A percentile compares a stretch with the other conserved stretches of the same genome.
Conservation (phyloP, 768 basidiomycete genomes). For the Agrocybe praecox region DNA sequence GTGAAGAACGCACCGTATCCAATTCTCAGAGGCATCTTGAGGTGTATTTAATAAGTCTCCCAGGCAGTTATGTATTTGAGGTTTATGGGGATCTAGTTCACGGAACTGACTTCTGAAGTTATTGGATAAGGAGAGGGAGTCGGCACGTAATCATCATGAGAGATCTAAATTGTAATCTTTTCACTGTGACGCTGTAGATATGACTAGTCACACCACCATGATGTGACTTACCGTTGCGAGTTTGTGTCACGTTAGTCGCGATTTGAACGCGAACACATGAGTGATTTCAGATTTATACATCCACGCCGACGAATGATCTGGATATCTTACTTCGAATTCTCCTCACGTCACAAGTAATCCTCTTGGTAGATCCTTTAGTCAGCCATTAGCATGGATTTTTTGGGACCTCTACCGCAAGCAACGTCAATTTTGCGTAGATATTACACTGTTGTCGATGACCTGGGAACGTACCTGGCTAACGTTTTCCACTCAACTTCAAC, state of each 20-base stretch:
- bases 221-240: neutral
- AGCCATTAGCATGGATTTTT: constrained; percentile 1
- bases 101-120: too few relatives aligned
- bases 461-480: constrained; percentile 40
- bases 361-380: too few relatives aligned
- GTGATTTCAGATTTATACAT: too few relatives aligned
- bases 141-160: neutral
- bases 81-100: too few relatives aligned
- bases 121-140: neutral
- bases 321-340: too few relatives aligned
- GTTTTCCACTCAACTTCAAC: constrained; percentile 28
- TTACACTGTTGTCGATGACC: constrained; percentile 40
- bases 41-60: too few relatives aligned
- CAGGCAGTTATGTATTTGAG: too few relatives aligned
- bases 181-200: neutral
- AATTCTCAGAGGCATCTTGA: constrained; percentile 28
- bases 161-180: constrained; percentile 6
- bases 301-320: too few relatives aligned
- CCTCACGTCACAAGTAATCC: too few relatives aligned
- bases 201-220: constrained; percentile 9
- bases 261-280: too few relatives aligned
- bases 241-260: neutral
- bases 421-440: constrained; percentile 42
- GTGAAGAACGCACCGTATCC: constrained; percentile 43
- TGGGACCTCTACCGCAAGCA: constrained; percentile 10